phyloP scores from a whole-genome alignment of 345 rosid genomes.

The Eucalyptus regnans region DNA sequence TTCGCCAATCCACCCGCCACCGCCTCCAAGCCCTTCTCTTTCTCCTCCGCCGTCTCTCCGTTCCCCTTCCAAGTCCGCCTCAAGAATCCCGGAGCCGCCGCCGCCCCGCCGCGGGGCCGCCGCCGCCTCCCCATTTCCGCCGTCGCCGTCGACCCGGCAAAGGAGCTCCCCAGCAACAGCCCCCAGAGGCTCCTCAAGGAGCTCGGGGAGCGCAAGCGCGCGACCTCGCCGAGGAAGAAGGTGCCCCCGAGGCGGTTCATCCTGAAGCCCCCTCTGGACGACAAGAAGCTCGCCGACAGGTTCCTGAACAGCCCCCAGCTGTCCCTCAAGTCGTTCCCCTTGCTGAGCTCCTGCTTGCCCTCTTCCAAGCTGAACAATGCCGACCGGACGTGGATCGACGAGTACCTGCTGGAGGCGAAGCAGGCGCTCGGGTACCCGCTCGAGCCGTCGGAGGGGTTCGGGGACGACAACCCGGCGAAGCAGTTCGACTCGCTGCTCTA shows the following conservation, averaged over 20 bases:
- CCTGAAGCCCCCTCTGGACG: conserved; percentile 78
- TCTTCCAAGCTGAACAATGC: conserved; percentile 76
- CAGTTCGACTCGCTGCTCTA: conserved; percentile 83
- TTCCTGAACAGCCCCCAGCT: conserved; percentile 82
- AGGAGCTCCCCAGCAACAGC: conserved; percentile 57
- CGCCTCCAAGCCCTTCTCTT: conserved; percentile 19
- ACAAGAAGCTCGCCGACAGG: conserved; percentile 60
- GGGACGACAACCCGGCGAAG: conserved; percentile 88
- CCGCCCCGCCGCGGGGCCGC: conserved; percentile 3
- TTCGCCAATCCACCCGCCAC: conserved; percentile 20
- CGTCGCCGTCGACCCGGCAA: conserved; percentile 45
- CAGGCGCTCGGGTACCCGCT: conserved; percentile 88
- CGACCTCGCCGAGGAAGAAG: conserved; percentile 53
- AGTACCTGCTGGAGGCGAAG: conserved; percentile 83
- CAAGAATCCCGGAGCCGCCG: background rate
- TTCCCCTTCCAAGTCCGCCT: conserved; percentile 23
- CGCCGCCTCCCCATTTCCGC: conserved; percentile 22
- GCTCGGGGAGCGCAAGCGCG: conserved; percentile 71
- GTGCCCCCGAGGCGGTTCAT: conserved; percentile 65
- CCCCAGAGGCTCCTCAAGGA: conserved; percentile 92
- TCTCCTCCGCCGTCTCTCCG: conserved; percentile 48
- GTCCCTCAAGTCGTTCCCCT: conserved; percentile 80
- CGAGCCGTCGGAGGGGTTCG: conserved; percentile 46
- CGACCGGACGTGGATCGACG: conserved; percentile 83
- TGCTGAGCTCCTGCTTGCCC: conserved; percentile 81